Conservation (phyloP, 2,329 filamentous ascomycete species). For the Xylariaceae sp. region DNA sequence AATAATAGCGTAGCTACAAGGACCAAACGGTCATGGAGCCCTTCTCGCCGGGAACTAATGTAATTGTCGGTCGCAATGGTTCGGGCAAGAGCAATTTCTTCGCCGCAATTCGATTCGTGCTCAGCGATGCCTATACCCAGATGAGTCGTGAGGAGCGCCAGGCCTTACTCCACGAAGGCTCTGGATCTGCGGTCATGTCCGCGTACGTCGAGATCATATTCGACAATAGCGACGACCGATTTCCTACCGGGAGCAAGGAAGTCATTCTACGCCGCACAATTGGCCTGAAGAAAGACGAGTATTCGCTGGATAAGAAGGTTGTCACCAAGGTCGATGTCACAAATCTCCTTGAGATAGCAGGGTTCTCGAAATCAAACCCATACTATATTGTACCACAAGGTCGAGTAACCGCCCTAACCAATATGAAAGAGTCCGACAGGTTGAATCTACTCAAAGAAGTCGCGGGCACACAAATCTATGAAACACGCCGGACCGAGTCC, state of each 20-base stretch:
- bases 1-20: constrained; percentile 77
- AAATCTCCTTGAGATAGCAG: constrained; percentile 92
- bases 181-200: constrained; percentile 96
- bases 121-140: constrained; percentile 96
- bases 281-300: constrained; percentile 97
- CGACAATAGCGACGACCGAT: constrained; percentile 95
- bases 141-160: constrained; percentile 96
- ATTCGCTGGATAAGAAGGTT: constrained; percentile 95
- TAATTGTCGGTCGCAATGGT: constrained; percentile 98
- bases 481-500: constrained; percentile 87
- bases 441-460: constrained; percentile 93
- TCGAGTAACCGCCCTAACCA: constrained; percentile 92
- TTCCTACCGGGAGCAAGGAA: constrained; percentile 90
- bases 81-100: constrained; percentile 99
- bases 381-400: constrained; percentile 99
- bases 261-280: constrained; percentile 92
- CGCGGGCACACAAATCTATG: constrained; percentile 97
- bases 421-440: constrained; percentile 96
- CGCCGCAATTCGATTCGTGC: constrained; percentile 95
- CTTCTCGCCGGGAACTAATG: constrained; percentile 96
- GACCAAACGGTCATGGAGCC: constrained; percentile 98
- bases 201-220: constrained; percentile 99
- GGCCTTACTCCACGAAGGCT: constrained; percentile 95
- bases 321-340: constrained; percentile 93
- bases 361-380: constrained; percentile 95